phyloP scores from a whole-genome alignment of 2,329 filamentous ascomycete species.

The Paraphoma chrysanthemicola region DNA sequence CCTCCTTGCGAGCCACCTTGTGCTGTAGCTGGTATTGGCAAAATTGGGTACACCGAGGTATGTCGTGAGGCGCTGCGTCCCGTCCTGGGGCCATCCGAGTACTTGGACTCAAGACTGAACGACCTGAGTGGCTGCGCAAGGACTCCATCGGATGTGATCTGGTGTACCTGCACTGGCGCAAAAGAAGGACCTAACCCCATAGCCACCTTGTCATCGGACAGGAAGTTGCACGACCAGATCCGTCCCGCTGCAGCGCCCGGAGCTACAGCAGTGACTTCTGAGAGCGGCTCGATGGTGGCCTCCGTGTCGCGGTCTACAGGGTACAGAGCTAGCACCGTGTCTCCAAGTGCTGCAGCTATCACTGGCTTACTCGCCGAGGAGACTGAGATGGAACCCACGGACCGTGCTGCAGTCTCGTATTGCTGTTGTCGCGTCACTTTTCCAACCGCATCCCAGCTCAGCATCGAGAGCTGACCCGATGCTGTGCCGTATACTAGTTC shows the following conservation, averaged over 20 bases:
- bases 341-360: constrained; percentile 61
- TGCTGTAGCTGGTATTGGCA: constrained; percentile 46
- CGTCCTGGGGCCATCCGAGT: constrained; percentile 33
- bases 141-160: constrained; percentile 56
- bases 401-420: constrained; percentile 51
- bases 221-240: constrained; percentile 61
- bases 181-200: constrained; percentile 56
- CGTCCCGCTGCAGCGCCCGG: constrained; percentile 27
- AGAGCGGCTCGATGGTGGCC: constrained; percentile 26
- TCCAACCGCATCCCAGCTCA: constrained; percentile 26
- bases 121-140: constrained; percentile 47
- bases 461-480: constrained; percentile 57
- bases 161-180: constrained; percentile 58
- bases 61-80: constrained; percentile 7
- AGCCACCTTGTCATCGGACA: constrained; percentile 59
- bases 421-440: constrained; percentile 27
- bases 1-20: constrained; percentile 47
- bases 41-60: constrained; percentile 55
- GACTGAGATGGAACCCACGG: constrained; percentile 58
- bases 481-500: constrained; percentile 64
- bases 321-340: constrained; percentile 56
- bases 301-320: constrained; percentile 38
- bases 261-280: constrained; percentile 22
- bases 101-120: constrained; percentile 42
- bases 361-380: constrained; percentile 51